Base-by-base conservation (phyloP, 2,329 filamentous ascomycete genomes). In the Thelonectria rubi region DNA sequence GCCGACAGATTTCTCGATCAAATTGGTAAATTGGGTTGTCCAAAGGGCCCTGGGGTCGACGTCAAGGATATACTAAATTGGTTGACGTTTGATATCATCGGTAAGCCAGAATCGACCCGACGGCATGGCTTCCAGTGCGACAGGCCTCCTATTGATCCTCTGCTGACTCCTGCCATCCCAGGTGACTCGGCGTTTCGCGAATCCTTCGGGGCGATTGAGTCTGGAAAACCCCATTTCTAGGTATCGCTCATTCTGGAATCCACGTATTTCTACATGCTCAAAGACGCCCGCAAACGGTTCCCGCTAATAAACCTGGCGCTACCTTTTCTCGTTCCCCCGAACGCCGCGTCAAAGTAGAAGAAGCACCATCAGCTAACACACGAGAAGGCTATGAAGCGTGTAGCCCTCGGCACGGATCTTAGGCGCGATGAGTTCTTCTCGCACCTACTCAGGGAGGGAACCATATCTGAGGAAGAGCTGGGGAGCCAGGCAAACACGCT, bases 401-500 rank as follows among this genome's bases (percentile, higher is more conserved):
- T 68, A 3, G 34, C 14, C 1, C 21, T 64, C 26, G 46, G 63
- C 8, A 53, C 49, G 8, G 46, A 45, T 0, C 39, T 17, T 5
- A 48, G 42, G 1, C 57, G 55, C 2, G 57, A 64, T 10, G 60
- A 67, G 2, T 67, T 68, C 48, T 64, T 68, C 12, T 51, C 56
- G 2, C 46, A 57, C 8, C 55, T 68, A 11, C 54, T 68, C 3
- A 48, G 49, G 0, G 57, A 53, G 0, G 42, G 48, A 1, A 42
- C 47, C 5, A 34, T 60, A 5, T 48, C 58, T 14, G 11, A 20
- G 0, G 14, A 43, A 17, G 54, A 67, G 9, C 24, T 68, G 1
- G 18, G 57, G 10, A 60, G 67, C 10, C 65, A 68, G 26, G 63
- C 65, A 26, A 68, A 64, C 10, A 6, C 65, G 11, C 15, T 68